Base-by-base conservation (phyloP, 306 rosid genomes). In the Myrica gale region DNA sequence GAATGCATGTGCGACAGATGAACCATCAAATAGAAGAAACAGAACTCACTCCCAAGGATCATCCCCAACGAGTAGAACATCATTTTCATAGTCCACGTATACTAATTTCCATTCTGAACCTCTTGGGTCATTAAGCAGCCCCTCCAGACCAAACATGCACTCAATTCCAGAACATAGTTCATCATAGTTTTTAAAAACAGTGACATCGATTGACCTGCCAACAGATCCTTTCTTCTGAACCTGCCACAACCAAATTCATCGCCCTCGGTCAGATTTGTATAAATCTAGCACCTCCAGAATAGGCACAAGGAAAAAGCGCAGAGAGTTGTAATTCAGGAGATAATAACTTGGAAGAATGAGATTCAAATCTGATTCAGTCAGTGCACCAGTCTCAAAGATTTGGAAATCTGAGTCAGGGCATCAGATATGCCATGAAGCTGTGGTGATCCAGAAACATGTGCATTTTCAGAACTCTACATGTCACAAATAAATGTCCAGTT, bases 11-110 rank as follows among this genome's bases (percentile, higher is more conserved):
- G 58, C 45, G 69, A 79, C 42, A 68, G 15, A 48, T 52, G 48
- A 69, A 50, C 42, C 11, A 46, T 19, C 11, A 21, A 16, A n/a
- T 5, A 48, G 74, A 69, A 21, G 61, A 53, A 32, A 43, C 17
- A 62, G 44, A 81, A 82, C 96, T 90, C 84, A 93, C 98, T 93
- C 98, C 97, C 97, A 93, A 20, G 98, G 98, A 82, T 93, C 98
- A 80, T 93, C 98, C 6, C 98, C 97, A 51, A 93, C 90, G 68
- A 93, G 97, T 13, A 93, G 87, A 71, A 93, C 98, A 62, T 94
- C 98, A 7, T 75, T 90, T 81, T 94, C 98, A 63, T 88, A 94
- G 79, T 94, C 98, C 47, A 94, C 98, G 51, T 94, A 94, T 32
- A 94, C 97, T 81, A 94, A 53, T 76, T 94, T 94, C 97, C 98